Evolutionary conservation across 768 basidiomycete genomes (phyloP), one percentile per base, ranked within the genome.

Genomic region (Aureoboletus auriporus): DNA sequence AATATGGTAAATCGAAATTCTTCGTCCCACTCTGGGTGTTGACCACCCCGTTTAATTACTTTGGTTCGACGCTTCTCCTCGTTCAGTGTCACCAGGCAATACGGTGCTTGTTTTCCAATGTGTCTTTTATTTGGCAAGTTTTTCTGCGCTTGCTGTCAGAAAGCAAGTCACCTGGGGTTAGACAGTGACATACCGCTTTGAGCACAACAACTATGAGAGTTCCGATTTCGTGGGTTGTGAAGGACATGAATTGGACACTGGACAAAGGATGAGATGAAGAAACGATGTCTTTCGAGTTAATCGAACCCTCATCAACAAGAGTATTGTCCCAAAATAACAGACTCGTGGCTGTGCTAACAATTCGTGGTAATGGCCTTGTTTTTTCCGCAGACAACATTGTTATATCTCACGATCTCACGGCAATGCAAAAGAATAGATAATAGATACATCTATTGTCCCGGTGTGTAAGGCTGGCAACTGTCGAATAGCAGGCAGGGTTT

Each of bases 1-100:
- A 75, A 80, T 39, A 99, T 73, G 23, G 86, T 84, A 69, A 97
- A 98, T 37, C 96, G 85, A 61, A 98, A 75, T 70, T 99, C 96
- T 60, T 96, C 93, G 64, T 99, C 96, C 94, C 96, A 99, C 70
- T 93, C 93, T 6, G 96, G 96, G 67, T 96, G 93, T 66, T 99
- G 96, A 14, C 96, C 96, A 42, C 96, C 96, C 28, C 92, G 86
- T 65, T 90, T 94, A 66, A 97, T 86, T n/a, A 92, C 83, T 66
- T 87, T 91, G 5, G 95, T 98, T 44, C 89, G 78, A 50, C 84
- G 81, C 61, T 84, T 93, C 67, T 93, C 86, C 42, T 83, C 83
- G 62, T 90, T 86, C 44, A 93, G 72, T 4, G 76, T 73, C 23
- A 95, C 78, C 20, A 83, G 71, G 57, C 93, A 96, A 68, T 95